Evolutionary conservation across 768 basidiomycete species (phyloP), one percentile per base, ranked within the genome.

Genomic region (Tulasnella sp.): DNA sequence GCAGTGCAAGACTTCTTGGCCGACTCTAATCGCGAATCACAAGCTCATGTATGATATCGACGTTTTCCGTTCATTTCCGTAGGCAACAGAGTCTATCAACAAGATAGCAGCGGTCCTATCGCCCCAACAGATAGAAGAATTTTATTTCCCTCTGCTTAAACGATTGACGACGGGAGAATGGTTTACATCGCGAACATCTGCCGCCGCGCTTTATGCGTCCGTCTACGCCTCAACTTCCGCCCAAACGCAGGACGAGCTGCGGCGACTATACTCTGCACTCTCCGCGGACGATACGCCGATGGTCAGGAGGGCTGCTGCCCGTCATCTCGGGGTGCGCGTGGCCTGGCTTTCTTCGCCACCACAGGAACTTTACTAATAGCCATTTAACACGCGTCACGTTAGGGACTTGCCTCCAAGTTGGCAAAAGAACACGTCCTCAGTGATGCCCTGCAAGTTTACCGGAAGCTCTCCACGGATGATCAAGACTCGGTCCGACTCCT

Each of bases 151-250:
- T 53, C 78, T 99, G 56, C 71, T 98, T 61, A 87, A 85, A 68
- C 83, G 93, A 55, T 79, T 99, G 53, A 85, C 92, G 2, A 80
- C 81, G 60, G 96, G 94, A 61, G 95, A 98, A 73, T 99, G 96
- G 96, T 98, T 98, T 76, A 98, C 96, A 11, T 94, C 93, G 4
- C 82, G 96, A 60, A 96, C 92, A 42, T 97, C 95, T 23, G 88
- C 95, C 41, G 92, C 92, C 61, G 89, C 95, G 8, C 79, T 99
- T 19, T 98, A 88, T 72, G 81, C 92, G 15, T 84, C 92, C 11
- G 88, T 91, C 32, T 99, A 98, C 70, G 75, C 82, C 29, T 86
- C 85, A 69, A 87, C 86, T 21, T 80, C 86, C 2, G 73, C 83
- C 13, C 67, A 75, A 42, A 74, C 85, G 61, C 88, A 93, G 72